Percentiles rank a stretch among this genome's conserved stretches.
Evolutionary conservation across 805 yeast species (phyloP).

Genomic region (Yarrowia phangngaensis): DNA sequence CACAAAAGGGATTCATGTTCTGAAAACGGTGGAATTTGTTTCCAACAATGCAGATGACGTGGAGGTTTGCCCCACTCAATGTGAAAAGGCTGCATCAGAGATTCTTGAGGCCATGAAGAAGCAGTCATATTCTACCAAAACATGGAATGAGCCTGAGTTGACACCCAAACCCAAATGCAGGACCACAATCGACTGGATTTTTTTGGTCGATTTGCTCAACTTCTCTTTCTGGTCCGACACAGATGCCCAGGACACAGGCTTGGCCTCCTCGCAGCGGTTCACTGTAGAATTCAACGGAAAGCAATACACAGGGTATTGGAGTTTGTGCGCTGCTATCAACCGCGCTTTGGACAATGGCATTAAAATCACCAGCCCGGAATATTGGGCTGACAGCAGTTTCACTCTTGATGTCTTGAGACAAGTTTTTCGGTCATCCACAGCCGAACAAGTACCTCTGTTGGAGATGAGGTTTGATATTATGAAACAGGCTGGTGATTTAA

Average conservation of each 20-base stretch:
- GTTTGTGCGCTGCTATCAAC: conserved; percentile 44
- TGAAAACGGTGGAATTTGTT: conserved; percentile 36
- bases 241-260: conserved; percentile 38
- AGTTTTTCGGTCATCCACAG: conserved; percentile 39
- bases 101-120: conserved; percentile 36
- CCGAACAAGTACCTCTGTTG: conserved; percentile 40
- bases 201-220: conserved; percentile 44
- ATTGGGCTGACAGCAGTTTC: conserved; percentile 38
- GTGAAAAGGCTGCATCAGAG: conserved; percentile 37
- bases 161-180: conserved; percentile 35
- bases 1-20: no score
- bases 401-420: conserved; percentile 32
- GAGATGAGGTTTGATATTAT: conserved; percentile 39
- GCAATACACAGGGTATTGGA: conserved; percentile 47
- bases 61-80: conserved; percentile 33
- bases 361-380: conserved; percentile 41
- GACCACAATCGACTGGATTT: conserved; percentile 41
- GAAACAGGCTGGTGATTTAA: conserved; percentile 39
- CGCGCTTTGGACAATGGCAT: conserved; percentile 43
- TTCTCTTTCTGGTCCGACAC: conserved; percentile 46
- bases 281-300: conserved; percentile 39
- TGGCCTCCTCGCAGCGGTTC: conserved; percentile 36
- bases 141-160: conserved; percentile 42
- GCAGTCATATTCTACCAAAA: conserved; percentile 37
- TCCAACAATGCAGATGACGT: conserved; percentile 37